Evolutionary conservation across 1,284 basidiomycete genomes (phyloP), one percentile per base, ranked within the genome.

Genomic region (Pseudozyma pruni): DNA sequence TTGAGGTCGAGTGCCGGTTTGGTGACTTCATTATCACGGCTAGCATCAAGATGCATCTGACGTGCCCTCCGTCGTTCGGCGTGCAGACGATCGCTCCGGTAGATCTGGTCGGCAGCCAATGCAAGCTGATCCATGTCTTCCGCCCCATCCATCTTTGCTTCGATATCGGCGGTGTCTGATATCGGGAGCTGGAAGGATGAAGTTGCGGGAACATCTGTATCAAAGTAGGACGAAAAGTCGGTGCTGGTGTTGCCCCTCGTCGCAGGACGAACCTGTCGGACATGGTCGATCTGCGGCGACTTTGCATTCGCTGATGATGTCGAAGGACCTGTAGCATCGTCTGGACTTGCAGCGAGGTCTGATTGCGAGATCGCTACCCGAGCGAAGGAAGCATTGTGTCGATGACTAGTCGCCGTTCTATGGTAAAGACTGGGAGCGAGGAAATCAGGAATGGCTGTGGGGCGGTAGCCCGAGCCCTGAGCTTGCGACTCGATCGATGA

Each of bases 211-310:
- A 40, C 23, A 33, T 42, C 34, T 5, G 53, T 16, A 31, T 56
- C 44, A 16, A 59, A 59, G 38, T 45, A 58, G 9, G 25, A 27
- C 1, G 49, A 23, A 19, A 52, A 59, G n/a, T 47, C 39, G 57
- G 19, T 8, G 6, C 14, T 37, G 20, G 4, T 23, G 22, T 38
- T 29, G 27, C 27, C 7, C 7, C 27, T 6, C 11, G 27, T 11
- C 23, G 6, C 11, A 2, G 14, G 4, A 8, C 19, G 10, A 19
- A 34, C 11, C 23, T 33, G 22, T 19, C 25, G 19, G 8, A 17
- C 4, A 4, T 16, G 0, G 27, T 8, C 40, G 1, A 1, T 1
- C 31, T 25, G 32, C 8, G 23, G 5, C 3, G 7, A 8, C 23
- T 8, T 17, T n/a, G 14, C 6, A 32, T 38, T 40, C 1, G 16